These are phyloP conservation scores for Venturia pyrina DNA, from an alignment of 2,329 filamentous ascomycete species.

Conservation along the genomic window DNA sequence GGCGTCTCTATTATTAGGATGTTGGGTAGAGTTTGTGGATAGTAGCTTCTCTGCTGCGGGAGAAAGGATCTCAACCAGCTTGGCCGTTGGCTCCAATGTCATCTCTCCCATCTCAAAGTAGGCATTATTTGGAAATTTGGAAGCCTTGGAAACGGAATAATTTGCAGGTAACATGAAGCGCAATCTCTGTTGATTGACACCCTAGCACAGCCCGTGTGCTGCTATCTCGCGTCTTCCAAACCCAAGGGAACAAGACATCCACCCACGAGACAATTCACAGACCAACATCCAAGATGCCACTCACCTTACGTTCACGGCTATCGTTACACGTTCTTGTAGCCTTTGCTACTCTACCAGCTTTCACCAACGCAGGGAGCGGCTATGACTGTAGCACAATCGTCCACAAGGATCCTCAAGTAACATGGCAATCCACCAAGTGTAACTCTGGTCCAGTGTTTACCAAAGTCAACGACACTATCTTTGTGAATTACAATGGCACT, in stretches of 20 bases:
- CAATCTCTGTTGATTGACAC: background rate
- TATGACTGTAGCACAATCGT: background rate
- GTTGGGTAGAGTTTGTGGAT: too few relatives aligned
- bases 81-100: too few relatives aligned
- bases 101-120: too few relatives aligned
- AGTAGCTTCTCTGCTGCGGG: too few relatives aligned
- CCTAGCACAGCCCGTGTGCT: background rate
- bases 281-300: background rate
- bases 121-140: too few relatives aligned
- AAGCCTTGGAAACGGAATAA: too few relatives aligned
- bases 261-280: background rate
- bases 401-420: background rate
- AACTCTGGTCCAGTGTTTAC: background rate
- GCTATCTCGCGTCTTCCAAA: background rate
- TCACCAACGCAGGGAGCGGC: background rate
- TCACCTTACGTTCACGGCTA: too few relatives aligned
- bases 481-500: slow-evolving; percentile 11
- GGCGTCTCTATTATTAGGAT: too few relatives aligned
- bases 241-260: background rate
- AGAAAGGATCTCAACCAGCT: too few relatives aligned
- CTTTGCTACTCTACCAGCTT: background rate
- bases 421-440: slow-evolving; percentile 4
- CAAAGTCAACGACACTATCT: slow-evolving; percentile 2
- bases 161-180: background rate
- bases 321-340: background rate